Evolutionary conservation across 176 grass and related monocot species (phyloP).

Genomic region (Juncus effusus): DNA sequence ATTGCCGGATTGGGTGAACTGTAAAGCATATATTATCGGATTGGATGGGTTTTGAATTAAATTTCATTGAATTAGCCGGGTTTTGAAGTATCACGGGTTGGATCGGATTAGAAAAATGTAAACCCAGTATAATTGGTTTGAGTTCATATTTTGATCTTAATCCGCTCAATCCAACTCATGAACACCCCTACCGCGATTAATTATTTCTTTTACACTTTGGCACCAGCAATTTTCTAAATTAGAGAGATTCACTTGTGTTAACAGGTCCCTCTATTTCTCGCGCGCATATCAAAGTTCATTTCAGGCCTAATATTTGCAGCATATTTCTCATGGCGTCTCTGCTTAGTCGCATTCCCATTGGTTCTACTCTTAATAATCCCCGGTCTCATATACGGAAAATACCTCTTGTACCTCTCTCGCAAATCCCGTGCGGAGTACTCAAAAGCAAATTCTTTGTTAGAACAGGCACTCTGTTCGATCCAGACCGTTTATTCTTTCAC

Average conservation of each 20-base stretch:
- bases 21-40: too few relatives aligned
- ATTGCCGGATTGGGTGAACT: too few relatives aligned
- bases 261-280: conserved; percentile 82
- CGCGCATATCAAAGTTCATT: conserved; percentile 76
- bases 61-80: too few relatives aligned
- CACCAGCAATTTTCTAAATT: too few relatives aligned
- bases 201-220: too few relatives aligned
- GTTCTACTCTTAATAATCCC: conserved; percentile 76
- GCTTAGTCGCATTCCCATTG: conserved; percentile 65
- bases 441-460: conserved; percentile 59
- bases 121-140: too few relatives aligned
- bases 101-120: too few relatives aligned
- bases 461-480: conserved; percentile 69
- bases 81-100: too few relatives aligned
- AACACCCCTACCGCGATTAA: too few relatives aligned
- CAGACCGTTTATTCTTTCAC: conserved; percentile 87
- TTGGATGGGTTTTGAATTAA: too few relatives aligned
- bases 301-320: conserved; percentile 63
- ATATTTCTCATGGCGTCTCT: conserved; percentile 87
- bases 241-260: background rate
- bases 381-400: conserved; percentile 81
- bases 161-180: too few relatives aligned
- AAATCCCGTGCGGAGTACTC: conserved; percentile 45
- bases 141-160: too few relatives aligned
- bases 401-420: conserved; percentile 58